These are phyloP conservation scores for Daldinia concentrica DNA, from an alignment of 495 filamentous ascomycete species.

Conservation along the genomic window DNA sequence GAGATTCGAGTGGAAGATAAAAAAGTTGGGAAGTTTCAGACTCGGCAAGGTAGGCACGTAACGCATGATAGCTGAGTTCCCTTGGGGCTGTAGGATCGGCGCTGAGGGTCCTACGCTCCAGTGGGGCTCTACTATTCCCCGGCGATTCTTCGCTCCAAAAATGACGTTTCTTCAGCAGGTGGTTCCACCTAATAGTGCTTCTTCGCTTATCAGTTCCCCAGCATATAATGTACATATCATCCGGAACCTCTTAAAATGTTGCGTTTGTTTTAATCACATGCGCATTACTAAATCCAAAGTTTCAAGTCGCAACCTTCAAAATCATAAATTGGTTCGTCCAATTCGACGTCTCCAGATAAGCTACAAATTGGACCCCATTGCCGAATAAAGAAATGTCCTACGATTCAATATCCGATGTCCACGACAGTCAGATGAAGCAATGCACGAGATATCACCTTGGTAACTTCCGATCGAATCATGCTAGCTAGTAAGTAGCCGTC, in stretches of 20 bases:
- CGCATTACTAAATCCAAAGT: background rate
- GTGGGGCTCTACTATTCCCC: conserved; percentile 24
- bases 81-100: conserved; percentile 29
- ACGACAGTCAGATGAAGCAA: conserved; percentile 16
- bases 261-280: conserved; percentile 6
- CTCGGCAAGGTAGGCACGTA: background rate
- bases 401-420: conserved; percentile 23
- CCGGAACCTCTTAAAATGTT: background rate
- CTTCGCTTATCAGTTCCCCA: conserved; percentile 5
- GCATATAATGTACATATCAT: no score
- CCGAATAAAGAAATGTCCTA: conserved; percentile 14
- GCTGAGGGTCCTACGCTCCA: background rate
- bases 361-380: conserved; percentile 17
- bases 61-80: background rate
- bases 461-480: background rate
- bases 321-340: conserved; percentile 17
- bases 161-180: conserved; percentile 37
- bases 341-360: conserved; percentile 17
- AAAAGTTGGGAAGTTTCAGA: background rate
- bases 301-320: background rate
- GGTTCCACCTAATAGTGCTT: conserved; percentile 1
- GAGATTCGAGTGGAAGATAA: background rate
- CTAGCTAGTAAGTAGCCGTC: conserved; percentile 69
- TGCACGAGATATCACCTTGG: conserved; percentile 12
- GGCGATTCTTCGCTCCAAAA: conserved; percentile 24